Conservation (phyloP, 768 basidiomycete species). For the Steccherinum ochraceum region DNA sequence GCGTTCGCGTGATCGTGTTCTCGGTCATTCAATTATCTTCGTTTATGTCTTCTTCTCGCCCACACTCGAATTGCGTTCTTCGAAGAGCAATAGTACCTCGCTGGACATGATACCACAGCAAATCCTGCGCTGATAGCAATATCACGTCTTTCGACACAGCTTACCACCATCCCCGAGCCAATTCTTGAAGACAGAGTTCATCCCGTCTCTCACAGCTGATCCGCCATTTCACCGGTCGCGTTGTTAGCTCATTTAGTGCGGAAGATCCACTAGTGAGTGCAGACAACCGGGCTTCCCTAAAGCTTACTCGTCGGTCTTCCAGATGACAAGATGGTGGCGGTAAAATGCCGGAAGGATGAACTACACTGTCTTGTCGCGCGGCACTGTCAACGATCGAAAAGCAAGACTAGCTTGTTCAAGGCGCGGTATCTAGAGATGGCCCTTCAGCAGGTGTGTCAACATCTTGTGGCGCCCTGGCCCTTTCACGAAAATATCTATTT, state of each 20-base stretch:
- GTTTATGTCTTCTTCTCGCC: not conserved
- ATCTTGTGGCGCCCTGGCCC: too few species aligned
- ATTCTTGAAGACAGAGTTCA: not conserved
- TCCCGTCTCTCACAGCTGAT: not conserved
- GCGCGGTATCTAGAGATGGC: not conserved
- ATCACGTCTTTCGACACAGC: not conserved
- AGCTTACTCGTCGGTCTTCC: not conserved
- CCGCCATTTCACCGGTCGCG: not conserved
- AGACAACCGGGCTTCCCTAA: not conserved
- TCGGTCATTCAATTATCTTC: not conserved
- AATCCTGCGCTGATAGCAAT: not conserved
- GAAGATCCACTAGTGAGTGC: not conserved
- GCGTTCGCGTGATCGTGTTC: too few species aligned
- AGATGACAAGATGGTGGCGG: not conserved
- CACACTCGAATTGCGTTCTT: not conserved
- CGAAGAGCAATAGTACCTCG: not conserved
- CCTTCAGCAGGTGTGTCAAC: not conserved
- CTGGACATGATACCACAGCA: not conserved
- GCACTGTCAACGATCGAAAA: not conserved
- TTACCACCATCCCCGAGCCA: not conserved
- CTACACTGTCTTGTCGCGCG: not conserved
- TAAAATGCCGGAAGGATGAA: not conserved
- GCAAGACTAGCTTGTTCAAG: not conserved
- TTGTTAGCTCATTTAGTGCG: not conserved
- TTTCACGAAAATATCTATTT: too few species aligned